Conservation (phyloP, 495 filamentous ascomycete species). For the Daldinia grandis region DNA sequence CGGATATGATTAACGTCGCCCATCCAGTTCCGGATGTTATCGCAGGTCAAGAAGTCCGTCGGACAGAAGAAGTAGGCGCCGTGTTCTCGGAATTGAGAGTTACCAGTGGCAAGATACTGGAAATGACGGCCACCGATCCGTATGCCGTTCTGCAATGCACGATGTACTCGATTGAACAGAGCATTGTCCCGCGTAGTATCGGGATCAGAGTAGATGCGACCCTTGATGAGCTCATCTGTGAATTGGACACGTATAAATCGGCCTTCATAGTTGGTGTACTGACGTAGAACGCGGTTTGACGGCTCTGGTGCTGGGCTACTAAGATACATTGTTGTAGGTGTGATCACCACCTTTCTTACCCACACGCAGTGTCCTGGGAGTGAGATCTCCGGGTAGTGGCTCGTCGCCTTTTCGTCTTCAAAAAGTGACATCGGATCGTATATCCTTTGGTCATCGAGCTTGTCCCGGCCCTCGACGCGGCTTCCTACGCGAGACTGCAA, state of each 20-base stretch:
- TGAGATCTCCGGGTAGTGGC: slow-evolving; percentile 59
- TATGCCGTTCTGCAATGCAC: slow-evolving; percentile 80
- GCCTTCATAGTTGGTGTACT: slow-evolving; percentile 72
- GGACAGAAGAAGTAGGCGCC: slow-evolving; percentile 90
- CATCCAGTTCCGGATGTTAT: slow-evolving; percentile 89
- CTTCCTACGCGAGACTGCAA: slow-evolving; percentile 40
- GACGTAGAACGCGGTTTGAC: slow-evolving; percentile 85
- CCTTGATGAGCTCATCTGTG: slow-evolving; percentile 73
- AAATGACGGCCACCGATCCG: slow-evolving; percentile 80
- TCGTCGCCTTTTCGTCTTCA: slow-evolving; percentile 52
- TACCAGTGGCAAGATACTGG: slow-evolving; percentile 93
- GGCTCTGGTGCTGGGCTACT: slow-evolving; percentile 81
- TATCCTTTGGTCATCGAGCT: slow-evolving; percentile 61
- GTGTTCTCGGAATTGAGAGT: slow-evolving; percentile 92
- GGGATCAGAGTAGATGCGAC: slow-evolving; percentile 58
- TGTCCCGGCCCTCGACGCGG: slow-evolving; percentile 37
- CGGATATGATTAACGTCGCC: slow-evolving; percentile 81
- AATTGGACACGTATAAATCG: slow-evolving; percentile 93
- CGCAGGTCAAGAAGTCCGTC: slow-evolving; percentile 65
- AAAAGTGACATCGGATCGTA: slow-evolving; percentile 83
- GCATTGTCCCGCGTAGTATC: slow-evolving; percentile 66
- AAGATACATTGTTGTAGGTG: slow-evolving; percentile 83
- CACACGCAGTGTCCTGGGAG: slow-evolving; percentile 77
- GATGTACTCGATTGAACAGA: slow-evolving; percentile 76
- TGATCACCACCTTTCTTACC: slow-evolving; percentile 77